Evolutionary conservation across 2,329 filamentous ascomycete species (phyloP), one percentile per base, ranked within the genome.

Genomic region (Mycocentrospora acerina): DNA sequence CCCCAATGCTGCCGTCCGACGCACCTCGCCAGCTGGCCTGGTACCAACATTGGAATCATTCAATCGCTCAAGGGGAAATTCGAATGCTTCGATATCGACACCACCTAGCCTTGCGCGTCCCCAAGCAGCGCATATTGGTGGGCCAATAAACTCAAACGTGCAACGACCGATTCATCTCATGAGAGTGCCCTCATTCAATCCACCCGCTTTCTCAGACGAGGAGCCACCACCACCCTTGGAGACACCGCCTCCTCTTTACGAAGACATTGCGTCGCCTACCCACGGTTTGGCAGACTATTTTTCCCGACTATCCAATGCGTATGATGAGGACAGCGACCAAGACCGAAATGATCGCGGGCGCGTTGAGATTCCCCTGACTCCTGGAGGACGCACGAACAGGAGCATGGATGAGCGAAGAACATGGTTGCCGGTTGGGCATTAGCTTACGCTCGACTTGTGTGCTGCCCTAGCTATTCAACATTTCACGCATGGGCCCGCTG

Each of bases 171-270:
- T 95, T 35, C 90, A 95, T 64, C 77, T 95, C 2, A 70, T 95
- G 22, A 83, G 90, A 16, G 79, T 82, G 5, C 90, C 90, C 0
- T 94, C 88, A 0, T 95, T 90, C 70, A 90, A 90, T 42, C 90
- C 90, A 2, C 90, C 90, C 0, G 81, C 88, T 0, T 95, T 95
- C 59, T 85, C 93, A 46, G 88, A 88, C 4, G 86, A 94, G 36
- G 77, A 82, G 4, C 83, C 86, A 0, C 86, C 88, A 4, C 86
- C 86, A 34, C 82, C 85, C 1, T 66, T 86, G 12, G 74, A 86
- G 48, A 94, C 89, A 0, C 90, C 90, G 1, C 90, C 90, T 7
- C 90, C 90, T 1, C 82, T 86, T 40, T 95, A 96, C 62, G 87
- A 91, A 42, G 75, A 78, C 3, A 86, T 94, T 25, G 81, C 93